A percentile compares a stretch with the other conserved stretches of the same genome.
Evolutionary conservation across 352 stramenopile species (phyloP).

Genomic region (Pythium biforme): DNA sequence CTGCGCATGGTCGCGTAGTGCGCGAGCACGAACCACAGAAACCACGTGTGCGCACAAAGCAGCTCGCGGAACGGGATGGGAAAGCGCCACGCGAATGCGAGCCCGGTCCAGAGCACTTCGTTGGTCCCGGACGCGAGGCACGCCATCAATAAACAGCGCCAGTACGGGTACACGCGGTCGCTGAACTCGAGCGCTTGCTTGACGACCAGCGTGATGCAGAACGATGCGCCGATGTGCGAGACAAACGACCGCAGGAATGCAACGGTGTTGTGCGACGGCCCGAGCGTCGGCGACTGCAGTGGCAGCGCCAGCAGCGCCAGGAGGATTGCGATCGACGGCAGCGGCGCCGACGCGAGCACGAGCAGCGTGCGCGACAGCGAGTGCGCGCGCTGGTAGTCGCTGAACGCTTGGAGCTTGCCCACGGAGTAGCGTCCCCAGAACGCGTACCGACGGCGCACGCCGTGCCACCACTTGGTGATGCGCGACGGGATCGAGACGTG

Average conservation of each 20-base stretch:
- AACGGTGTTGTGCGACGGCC: neutral
- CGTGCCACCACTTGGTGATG: neutral
- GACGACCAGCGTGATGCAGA: slow-evolving; percentile 19
- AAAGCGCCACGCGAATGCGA: slow-evolving; percentile 22
- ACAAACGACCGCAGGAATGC: slow-evolving; percentile 15
- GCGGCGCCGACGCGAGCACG: slow-evolving; percentile 1
- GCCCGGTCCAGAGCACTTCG: slow-evolving; percentile 12
- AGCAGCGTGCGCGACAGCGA: slow-evolving; percentile 5
- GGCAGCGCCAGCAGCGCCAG: slow-evolving; percentile 11
- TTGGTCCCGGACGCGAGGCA: slow-evolving; percentile 1
- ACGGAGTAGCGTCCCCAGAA: slow-evolving; percentile 30
- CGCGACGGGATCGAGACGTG: neutral
- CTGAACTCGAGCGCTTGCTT: slow-evolving; percentile 23
- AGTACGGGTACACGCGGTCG: slow-evolving; percentile 11
- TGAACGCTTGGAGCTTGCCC: slow-evolving; percentile 25
- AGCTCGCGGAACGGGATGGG: slow-evolving; percentile 25
- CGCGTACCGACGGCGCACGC: neutral
- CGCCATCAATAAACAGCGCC: slow-evolving; percentile 4
- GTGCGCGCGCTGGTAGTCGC: slow-evolving; percentile 20
- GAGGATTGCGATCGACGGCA: slow-evolving; percentile 12
- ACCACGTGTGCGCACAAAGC: slow-evolving; percentile 9
- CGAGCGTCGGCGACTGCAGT: slow-evolving; percentile 11
- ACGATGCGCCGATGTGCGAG: slow-evolving; percentile 22
- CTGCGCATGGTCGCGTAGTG: slow-evolving; percentile 12
- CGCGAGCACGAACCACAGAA: neutral